Evolutionary conservation across 352 stramenopile genomes (phyloP), one percentile per base, ranked within the genome.

Genomic region (Phytopythium litorale): DNA sequence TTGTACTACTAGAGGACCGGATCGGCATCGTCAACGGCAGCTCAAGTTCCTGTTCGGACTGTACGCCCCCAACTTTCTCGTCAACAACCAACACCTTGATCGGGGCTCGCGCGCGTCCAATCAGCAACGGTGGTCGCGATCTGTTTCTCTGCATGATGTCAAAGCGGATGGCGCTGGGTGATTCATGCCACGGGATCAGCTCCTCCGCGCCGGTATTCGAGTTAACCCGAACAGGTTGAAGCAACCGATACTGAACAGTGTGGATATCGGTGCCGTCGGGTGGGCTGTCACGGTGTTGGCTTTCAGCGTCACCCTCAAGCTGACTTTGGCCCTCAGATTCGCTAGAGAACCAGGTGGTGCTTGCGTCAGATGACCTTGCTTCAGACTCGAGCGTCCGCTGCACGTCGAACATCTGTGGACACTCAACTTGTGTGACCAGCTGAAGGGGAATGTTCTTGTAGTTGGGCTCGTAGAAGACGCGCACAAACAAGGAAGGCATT

Each of bases 401-500:
- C 35, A 50, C 7, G 9, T 52, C n/a, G 7, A 33, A 56, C 43
- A 64, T 64, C 9, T 52, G 46, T 21, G 63, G 68, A 32, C 62
- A 72, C 42, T 74, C 66, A 3, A 68, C 72, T 49, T 70, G 62
- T 3, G 71, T 68, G 48, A 79, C 58, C 21, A 76, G 58, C 9
- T 65, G 68, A 23, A 68, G 64, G 25, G 71, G 68, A 19, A 79
- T 63, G 7, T 71, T 66, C 43, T 79, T 79, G 63, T 68, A 79
- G 37, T 76, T 70, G 4, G 71, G 68, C 62, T 79, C 71, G 46
- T 79, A 79, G 40, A 62, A 73, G 16, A 79, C 57, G 7, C 65
- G 60, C 8, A 79, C 71, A 28, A 67, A 72, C 16, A n/a, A 7
- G 13, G 8, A 9, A n/a, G 16, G 0, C 15, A 9, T 1, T 13